Percentiles rank a stretch among this genome's conserved stretches.
These are phyloP conservation scores for Immersiella caudata DNA, from an alignment of 495 filamentous ascomycete genomes.

Conservation along the genomic window DNA sequence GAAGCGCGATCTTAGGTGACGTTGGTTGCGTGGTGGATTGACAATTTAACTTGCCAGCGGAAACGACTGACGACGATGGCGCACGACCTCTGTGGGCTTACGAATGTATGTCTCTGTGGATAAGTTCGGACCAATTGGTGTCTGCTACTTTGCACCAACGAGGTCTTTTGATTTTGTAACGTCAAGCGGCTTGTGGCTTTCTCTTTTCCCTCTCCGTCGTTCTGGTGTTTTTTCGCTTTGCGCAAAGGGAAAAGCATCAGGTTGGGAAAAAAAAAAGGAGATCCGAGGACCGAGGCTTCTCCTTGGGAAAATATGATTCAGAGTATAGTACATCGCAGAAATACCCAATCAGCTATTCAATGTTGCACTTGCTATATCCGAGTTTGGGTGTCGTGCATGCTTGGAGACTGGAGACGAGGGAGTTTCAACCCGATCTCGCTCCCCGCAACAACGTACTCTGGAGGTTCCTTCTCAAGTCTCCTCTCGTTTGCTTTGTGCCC, in stretches of 20 bases:
- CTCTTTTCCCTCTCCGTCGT: neutral
- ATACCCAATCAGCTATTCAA: neutral
- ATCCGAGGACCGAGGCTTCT: neutral
- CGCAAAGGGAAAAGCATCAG: neutral
- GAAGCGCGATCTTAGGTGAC: conserved; percentile 41
- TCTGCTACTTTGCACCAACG: neutral
- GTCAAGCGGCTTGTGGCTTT: neutral
- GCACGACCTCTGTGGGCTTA: neutral
- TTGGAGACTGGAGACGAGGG: too few species aligned
- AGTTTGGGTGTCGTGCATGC: too few species aligned
- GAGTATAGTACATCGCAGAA: neutral
- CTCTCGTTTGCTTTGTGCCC: too few species aligned
- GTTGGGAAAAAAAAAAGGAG: neutral
- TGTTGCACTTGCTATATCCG: too few species aligned
- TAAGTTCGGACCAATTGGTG: neutral
- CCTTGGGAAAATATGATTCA: neutral
- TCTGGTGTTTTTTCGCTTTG: neutral
- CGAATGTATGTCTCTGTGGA: neutral
- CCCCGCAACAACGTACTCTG: too few species aligned
- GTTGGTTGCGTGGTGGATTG: too few species aligned
- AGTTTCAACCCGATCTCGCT: too few species aligned
- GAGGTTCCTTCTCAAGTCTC: too few species aligned
- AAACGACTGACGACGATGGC: neutral
- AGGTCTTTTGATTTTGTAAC: neutral
- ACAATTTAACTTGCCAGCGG: neutral